phyloP scores from a whole-genome alignment of 345 rosid species.

The Rhodamnia argentea region DNA sequence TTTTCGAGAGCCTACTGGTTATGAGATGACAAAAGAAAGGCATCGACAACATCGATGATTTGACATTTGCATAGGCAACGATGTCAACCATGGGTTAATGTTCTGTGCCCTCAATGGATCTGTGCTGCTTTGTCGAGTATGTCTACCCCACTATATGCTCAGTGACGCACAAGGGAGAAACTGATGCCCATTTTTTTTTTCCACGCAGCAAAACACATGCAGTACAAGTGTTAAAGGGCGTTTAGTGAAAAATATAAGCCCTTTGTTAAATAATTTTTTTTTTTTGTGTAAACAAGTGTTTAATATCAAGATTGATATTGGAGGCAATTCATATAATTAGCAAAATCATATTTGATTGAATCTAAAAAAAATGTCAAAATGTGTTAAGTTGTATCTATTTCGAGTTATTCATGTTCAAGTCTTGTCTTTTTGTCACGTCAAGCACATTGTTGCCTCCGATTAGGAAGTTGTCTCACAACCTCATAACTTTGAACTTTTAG shows the following conservation, averaged over 20 bases:
- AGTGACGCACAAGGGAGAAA: background rate
- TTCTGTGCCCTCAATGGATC: background rate
- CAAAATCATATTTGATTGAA: background rate
- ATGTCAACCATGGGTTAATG: background rate
- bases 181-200: background rate
- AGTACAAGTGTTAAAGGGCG: background rate
- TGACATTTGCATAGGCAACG: background rate
- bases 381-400: background rate
- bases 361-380: background rate
- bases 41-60: background rate
- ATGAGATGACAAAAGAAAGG: background rate
- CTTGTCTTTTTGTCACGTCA: background rate
- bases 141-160: background rate
- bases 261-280: background rate
- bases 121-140: background rate
- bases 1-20: background rate
- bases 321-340: background rate
- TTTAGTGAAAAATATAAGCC: background rate
- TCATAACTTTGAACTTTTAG: background rate
- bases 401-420: background rate
- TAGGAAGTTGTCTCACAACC: background rate
- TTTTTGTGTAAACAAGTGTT: background rate
- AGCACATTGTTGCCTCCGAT: background rate
- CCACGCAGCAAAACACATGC: background rate
- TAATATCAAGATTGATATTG: background rate